phyloP scores from a whole-genome alignment of 495 filamentous ascomycete genomes.

The Baudoinia panamericana region DNA sequence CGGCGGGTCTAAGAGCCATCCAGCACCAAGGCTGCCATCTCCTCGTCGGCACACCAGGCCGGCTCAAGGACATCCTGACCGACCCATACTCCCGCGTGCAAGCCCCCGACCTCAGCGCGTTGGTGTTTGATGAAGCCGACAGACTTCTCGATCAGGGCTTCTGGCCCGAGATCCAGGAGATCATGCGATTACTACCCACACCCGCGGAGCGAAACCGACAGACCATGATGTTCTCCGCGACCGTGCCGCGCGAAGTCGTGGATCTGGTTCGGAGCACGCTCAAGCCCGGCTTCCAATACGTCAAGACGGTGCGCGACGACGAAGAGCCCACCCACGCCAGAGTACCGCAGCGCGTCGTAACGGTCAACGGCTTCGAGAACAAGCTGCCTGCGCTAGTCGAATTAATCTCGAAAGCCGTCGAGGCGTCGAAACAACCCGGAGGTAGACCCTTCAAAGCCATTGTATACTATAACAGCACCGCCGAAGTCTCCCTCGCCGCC shows the following conservation, averaged over 20 bases:
- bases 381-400: constrained; percentile 62
- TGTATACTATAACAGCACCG: constrained; percentile 72
- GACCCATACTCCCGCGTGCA: constrained; percentile 52
- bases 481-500: constrained; percentile 49
- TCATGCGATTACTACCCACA: constrained; percentile 53
- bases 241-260: constrained; percentile 73
- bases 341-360: constrained; percentile 64
- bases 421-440: constrained; percentile 25
- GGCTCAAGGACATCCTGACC: constrained; percentile 69
- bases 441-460: constrained; percentile 79
- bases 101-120: constrained; percentile 57
- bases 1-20: constrained; percentile 44
- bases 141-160: constrained; percentile 86
- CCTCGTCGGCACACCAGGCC: constrained; percentile 80
- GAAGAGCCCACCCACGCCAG: constrained; percentile 73
- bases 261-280: constrained; percentile 54
- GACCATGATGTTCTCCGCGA: constrained; percentile 89
- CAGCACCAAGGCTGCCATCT: constrained; percentile 70
- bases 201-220: constrained; percentile 53
- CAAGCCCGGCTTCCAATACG: constrained; percentile 64
- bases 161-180: constrained; percentile 57
- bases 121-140: constrained; percentile 93
- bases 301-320: constrained; percentile 67
- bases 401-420: constrained; percentile 46
- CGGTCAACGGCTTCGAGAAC: constrained; percentile 58